Conservation (phyloP, 1,284 basidiomycete genomes). For the Neonothopanus nambi region DNA sequence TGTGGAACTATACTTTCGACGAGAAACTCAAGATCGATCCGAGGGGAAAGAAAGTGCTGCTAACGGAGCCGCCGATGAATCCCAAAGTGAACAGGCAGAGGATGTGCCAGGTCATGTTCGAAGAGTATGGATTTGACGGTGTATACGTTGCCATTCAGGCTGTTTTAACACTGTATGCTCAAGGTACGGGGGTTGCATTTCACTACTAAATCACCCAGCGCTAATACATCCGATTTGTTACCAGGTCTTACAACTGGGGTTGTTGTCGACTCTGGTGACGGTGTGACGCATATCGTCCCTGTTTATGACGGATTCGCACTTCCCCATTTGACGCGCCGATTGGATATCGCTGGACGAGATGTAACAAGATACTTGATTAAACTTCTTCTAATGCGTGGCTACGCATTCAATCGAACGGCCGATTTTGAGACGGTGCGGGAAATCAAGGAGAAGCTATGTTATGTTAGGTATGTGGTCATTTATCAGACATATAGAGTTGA, state of each 20-base stretch:
- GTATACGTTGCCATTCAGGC: slow-evolving; percentile 99
- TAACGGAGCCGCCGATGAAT: slow-evolving; percentile 99
- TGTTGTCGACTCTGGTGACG: slow-evolving; percentile 98
- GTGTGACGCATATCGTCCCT: slow-evolving; percentile 98
- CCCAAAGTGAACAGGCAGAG: slow-evolving; percentile 90
- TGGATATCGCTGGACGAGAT: slow-evolving; percentile 97
- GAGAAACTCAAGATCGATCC: slow-evolving; percentile 94
- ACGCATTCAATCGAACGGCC: slow-evolving; percentile 98
- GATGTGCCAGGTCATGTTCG: slow-evolving; percentile 99
- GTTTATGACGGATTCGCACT: slow-evolving; percentile 97
- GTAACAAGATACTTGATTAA: slow-evolving; percentile 99
- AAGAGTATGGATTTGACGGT: slow-evolving; percentile 95
- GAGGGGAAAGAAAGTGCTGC: slow-evolving; percentile 84
- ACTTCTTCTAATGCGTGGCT: slow-evolving; percentile 95
- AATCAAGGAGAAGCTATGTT: slow-evolving; percentile 99
- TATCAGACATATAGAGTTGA: background rate
- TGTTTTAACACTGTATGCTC: slow-evolving; percentile 95
- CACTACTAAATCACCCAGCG: too few species aligned
- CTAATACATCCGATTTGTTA: background rate
- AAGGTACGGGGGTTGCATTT: slow-evolving; percentile 65
- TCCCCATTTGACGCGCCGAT: slow-evolving; percentile 89
- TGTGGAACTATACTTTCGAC: slow-evolving; percentile 99
- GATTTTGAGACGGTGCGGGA: slow-evolving; percentile 99
- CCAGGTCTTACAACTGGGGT: slow-evolving; percentile 96
- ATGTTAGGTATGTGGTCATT: slow-evolving; percentile 70